A percentile compares a stretch with the other conserved stretches of the same genome.
Evolutionary conservation across 176 grass and related monocot genomes (phyloP).

Genomic region (Avena sativa): DNA sequence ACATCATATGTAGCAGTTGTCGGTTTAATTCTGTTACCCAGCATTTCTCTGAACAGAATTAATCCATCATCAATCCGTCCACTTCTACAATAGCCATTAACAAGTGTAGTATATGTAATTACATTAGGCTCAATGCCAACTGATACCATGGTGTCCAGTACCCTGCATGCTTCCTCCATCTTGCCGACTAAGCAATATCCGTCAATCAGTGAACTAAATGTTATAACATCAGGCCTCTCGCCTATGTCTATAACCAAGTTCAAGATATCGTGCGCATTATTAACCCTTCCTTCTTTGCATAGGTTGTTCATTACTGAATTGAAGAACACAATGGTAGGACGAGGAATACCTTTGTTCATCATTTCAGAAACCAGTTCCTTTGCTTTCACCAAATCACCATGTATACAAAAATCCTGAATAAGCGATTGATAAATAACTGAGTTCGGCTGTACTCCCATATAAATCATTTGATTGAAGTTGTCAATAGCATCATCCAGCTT

Average conservation of each 20-base stretch:
- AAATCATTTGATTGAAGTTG: too few species aligned
- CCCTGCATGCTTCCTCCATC: not conserved
- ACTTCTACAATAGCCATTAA: too few species aligned
- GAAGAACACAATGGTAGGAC: not conserved
- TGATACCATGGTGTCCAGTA: too few species aligned
- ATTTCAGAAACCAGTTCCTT: too few species aligned
- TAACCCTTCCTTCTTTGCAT: slow-evolving; percentile 8
- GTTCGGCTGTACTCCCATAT: too few species aligned
- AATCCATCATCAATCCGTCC: not conserved
- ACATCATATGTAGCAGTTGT: not conserved
- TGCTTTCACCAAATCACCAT: too few species aligned
- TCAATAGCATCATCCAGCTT: too few species aligned
- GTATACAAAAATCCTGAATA: too few species aligned
- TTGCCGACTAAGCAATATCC: not conserved
- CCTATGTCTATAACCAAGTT: not conserved
- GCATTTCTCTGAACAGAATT: not conserved
- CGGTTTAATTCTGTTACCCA: not conserved
- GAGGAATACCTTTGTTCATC: too few species aligned
- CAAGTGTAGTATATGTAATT: too few species aligned
- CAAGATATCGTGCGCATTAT: not conserved
- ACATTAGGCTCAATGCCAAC: too few species aligned
- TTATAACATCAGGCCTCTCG: not conserved
- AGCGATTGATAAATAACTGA: too few species aligned
- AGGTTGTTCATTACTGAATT: not conserved
- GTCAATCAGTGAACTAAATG: not conserved